Base-by-base conservation (phyloP, 495 filamentous ascomycete species). In the Xylaria bambusicola region DNA sequence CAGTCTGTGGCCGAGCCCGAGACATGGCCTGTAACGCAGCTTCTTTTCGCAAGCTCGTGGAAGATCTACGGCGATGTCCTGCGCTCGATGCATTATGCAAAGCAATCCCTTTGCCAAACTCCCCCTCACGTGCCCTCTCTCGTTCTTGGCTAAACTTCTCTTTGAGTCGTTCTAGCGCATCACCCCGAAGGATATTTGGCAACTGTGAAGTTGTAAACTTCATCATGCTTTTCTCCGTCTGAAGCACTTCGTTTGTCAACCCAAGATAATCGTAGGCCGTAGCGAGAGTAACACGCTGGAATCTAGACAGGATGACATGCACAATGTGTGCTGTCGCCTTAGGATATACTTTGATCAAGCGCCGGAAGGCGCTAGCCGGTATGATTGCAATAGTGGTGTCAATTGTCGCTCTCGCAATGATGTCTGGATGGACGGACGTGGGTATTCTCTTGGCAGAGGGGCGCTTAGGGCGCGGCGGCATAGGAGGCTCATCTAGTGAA, bases 331-430 rank as follows among this genome's bases (percentile, higher is more conserved):
- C 90, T 10, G 94, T 96, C 3, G 94, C 94, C 75, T 92, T 93
- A 7, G 94, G 94, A 68, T 97, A 98, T 20, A 97, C 88, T 62
- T 89, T 81, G n/a, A 96, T 98, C 36, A 98, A 77, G 8, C 94
- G 88, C 55, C 91, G 85, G 71, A 98, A 98, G 3, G 94, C 94
- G 64, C 91, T 94, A 5, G 93, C 95, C 3, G 94, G 94, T 62
- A 98, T 98, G 66, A 98, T 94, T 15, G 94, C 94, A 73, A 98
- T 97, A 0, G 95, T 98, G 0, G 93, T 98, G 70, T 98, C 94
- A 20, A 95, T 90, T 31, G 91, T 96, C n/a, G 94, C 94, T 62
- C 94, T 84, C 8, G 92, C 94, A 58, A 98, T 91, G 63, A 98
- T 95, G 71, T 98, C 94, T 12, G 94, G 94, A 74, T 98, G 94